phyloP scores from a whole-genome alignment of 1,139 yeast genomes.

The Protomyces gravidus region DNA sequence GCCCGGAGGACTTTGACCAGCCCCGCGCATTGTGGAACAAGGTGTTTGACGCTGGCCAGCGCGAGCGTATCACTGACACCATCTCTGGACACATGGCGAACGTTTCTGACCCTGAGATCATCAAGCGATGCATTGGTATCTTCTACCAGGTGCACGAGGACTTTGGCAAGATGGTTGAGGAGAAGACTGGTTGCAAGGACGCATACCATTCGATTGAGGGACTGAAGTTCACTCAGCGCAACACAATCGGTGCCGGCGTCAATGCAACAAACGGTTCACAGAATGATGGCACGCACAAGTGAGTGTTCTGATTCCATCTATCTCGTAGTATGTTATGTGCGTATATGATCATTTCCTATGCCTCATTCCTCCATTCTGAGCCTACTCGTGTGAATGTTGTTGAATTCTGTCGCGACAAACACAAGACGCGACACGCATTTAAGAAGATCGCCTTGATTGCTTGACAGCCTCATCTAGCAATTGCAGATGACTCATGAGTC shows the following conservation, averaged over 20 bases:
- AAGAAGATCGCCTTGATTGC: too few relatives aligned
- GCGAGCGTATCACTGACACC: slow-evolving; percentile 76
- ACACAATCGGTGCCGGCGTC: slow-evolving; percentile 2
- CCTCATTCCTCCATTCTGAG: too few relatives aligned
- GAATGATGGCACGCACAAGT: slow-evolving; percentile 22
- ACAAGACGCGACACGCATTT: too few relatives aligned
- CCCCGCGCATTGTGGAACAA: slow-evolving; percentile 62
- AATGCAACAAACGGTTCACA: slow-evolving; percentile 24
- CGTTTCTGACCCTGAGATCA: slow-evolving; percentile 65
- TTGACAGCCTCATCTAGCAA: too few relatives aligned
- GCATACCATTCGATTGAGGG: slow-evolving; percentile 23
- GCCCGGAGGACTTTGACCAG: slow-evolving; percentile 60
- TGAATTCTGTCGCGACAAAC: too few relatives aligned
- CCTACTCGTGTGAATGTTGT: too few relatives aligned
- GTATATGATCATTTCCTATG: too few relatives aligned
- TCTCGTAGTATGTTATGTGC: too few relatives aligned
- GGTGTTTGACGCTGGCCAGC: slow-evolving; percentile 75
- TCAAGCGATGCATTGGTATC: slow-evolving; percentile 73
- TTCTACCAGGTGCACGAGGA: slow-evolving; percentile 68
- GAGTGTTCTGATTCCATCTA: too few relatives aligned
- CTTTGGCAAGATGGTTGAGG: slow-evolving; percentile 60
- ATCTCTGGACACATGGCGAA: slow-evolving; percentile 66
- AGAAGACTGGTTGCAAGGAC: slow-evolving; percentile 46
- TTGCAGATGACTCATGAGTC: background rate
- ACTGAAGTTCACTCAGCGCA: slow-evolving; percentile 17